Conservation (phyloP, 257 asterid species). For the Solanum chmielewskii region DNA sequence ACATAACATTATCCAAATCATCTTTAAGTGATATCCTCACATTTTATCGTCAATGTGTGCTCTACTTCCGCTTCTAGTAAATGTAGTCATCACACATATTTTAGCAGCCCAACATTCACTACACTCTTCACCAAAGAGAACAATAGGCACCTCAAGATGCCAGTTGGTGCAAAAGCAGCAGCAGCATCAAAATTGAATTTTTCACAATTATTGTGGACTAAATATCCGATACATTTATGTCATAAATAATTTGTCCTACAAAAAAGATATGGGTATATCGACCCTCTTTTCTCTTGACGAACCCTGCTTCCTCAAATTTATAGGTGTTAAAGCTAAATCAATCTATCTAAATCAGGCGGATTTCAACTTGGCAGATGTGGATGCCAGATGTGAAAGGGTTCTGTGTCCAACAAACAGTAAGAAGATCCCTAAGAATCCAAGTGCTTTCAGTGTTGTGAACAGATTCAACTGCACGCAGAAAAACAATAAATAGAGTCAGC, state of each 20-base stretch:
- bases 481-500: neutral
- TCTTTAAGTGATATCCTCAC: neutral
- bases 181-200: neutral
- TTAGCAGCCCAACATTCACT: neutral
- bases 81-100: neutral
- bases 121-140: neutral
- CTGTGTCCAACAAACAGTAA: conserved; percentile 85
- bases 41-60: neutral
- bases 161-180: neutral
- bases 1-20: neutral
- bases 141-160: neutral
- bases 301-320: neutral
- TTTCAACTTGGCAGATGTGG: conserved; percentile 74
- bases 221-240: neutral
- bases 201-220: neutral
- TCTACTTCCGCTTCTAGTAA: neutral
- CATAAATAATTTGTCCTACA: neutral
- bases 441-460: conserved; percentile 80
- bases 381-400: conserved; percentile 84
- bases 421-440: conserved; percentile 74
- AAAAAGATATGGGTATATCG: neutral
- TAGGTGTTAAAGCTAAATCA: neutral
- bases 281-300: neutral
- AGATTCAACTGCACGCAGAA: conserved; percentile 67
- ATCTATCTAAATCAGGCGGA: conserved; percentile 32